Base-by-base conservation (phyloP, 73 alveolate genomes). In the Tetrahymena borealis region DNA sequence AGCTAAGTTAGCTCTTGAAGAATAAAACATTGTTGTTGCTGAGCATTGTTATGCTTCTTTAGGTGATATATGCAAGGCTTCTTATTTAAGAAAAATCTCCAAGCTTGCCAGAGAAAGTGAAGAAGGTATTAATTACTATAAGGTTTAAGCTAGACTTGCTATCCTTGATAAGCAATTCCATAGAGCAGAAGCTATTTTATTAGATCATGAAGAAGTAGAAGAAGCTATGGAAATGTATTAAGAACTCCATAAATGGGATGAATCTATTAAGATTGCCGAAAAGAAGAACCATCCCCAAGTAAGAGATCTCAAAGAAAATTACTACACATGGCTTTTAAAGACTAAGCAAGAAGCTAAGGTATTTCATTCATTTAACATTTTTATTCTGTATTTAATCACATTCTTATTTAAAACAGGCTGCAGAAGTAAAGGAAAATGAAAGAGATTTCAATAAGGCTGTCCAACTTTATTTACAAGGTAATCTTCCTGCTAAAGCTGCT, bases 401-500 rank as follows among this genome's bases (percentile, higher is more conserved):
- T 18, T 7, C 79, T 15, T 20, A 98, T n/a, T n/a, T 97, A 95
- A 99, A 98, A 94, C 97, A 98, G 96, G 99, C 99, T 15, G 99
- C 99, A 20, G 99, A 98, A 94, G 97, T 99, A 38, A 99, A 99
- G 91, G 99, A 99, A 94, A 98, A 98, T 91, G 99, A 98, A 79
- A 99, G 99, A 39, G 99, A 99, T 94, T 98, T 95, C 95, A 95
- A 90, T 95, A 98, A 98, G 79, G 99, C 99, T 41, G 99, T 99
- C 94, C 98, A 97, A 90, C 98, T 99, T 79, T 99, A 99, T 93
- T 96, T 99, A 39, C 97, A 98, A 91, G 99, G 99, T 11, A 99
- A 99, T 11, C 98, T 99, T 77, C 99, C 99, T 39, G 99, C 99
- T 0, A 99, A 98, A 94, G 99, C 99, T 1, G 99, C 99, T 0